Base-by-base conservation (phyloP, 2,329 filamentous ascomycete genomes). In the Dothidotthia symphoricarpi region DNA sequence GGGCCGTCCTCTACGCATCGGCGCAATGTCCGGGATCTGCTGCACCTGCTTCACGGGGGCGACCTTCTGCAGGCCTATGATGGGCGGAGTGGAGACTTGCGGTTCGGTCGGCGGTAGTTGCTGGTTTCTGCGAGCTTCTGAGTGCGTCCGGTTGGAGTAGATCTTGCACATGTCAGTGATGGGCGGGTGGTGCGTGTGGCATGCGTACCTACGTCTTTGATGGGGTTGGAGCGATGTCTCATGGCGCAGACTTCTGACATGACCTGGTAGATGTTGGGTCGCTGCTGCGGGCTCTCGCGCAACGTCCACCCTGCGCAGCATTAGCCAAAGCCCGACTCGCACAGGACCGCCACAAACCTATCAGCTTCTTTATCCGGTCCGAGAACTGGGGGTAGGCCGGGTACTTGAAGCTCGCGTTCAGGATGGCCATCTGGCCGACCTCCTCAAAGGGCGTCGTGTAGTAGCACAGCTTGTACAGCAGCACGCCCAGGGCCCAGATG, bases 371-470 rank as follows among this genome's bases (percentile, higher is more conserved):
- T 39, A 96, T 70, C 39, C 85, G 81, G 53, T 95, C 87, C 0
- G 93, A 96, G 64, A 98, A 98, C 13, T 80, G 74, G 17, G 93
- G 93, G 59, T 96, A 88, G 43, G 77, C 80, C 5, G 91, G 93
- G 57, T 88, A 98, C 59, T 87, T 90, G 76, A 88, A 97, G 66
- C 82, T 94, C 34, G 93, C 93, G 63, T 97, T 97, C 45, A 98
- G 72, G 49, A 98, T 98, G 10, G 93, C 93, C 73, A 97, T 86
- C 71, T 96, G 91, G 16, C 93, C 93, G 61, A 95, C 89, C 49
- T 97, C 91, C 69, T 98, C 93, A 58, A 98, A 98, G 1, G 93
- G 93, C 5, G 93, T 98, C 1, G 93, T 98, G 69, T 98, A 98
- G 69, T 97, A 98, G 73, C 93, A 98, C 45, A 98, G 76, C 74